Evolutionary conservation across 2,329 filamentous ascomycete species (phyloP).

Genomic region (Shiraia sp.): DNA sequence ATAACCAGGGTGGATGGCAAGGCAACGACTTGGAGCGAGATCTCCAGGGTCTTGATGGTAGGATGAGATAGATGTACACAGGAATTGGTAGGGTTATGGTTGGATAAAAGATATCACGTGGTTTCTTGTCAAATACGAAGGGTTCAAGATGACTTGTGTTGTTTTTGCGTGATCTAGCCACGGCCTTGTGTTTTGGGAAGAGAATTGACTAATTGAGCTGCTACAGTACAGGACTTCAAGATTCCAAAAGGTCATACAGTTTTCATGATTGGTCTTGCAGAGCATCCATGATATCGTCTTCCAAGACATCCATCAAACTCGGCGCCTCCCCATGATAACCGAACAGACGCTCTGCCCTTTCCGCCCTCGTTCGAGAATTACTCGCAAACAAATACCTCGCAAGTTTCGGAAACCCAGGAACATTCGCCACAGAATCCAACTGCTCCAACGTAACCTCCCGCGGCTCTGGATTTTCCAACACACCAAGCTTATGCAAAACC

Average conservation of each 20-base stretch:
- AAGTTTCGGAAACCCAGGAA: constrained; percentile 22
- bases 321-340: constrained; percentile 59
- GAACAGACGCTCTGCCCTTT: constrained; percentile 57
- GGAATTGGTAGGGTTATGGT: constrained; percentile 2
- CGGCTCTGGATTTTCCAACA: constrained; percentile 27
- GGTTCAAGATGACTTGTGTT: background rate
- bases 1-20: constrained; percentile 43
- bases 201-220: too few relatives aligned
- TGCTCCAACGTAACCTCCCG: constrained; percentile 25
- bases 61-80: constrained; percentile 18
- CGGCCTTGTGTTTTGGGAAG: too few relatives aligned
- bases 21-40: constrained; percentile 49
- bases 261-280: constrained; percentile 1
- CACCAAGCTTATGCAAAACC: constrained; percentile 29
- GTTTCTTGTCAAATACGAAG: background rate
- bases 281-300: constrained; percentile 27
- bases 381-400: constrained; percentile 45
- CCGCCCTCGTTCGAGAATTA: constrained; percentile 61
- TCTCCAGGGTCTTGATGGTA: constrained; percentile 52
- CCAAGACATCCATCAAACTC: constrained; percentile 52
- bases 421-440: constrained; percentile 30
- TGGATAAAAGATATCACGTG: constrained; percentile 11
- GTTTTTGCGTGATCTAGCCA: too few relatives aligned
- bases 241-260: background rate
- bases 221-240: background rate